A percentile compares a stretch with the other conserved stretches of the same genome.
phyloP scores from a whole-genome alignment of 73 alveolate genomes.

The Paramecium tetraurelia region DNA sequence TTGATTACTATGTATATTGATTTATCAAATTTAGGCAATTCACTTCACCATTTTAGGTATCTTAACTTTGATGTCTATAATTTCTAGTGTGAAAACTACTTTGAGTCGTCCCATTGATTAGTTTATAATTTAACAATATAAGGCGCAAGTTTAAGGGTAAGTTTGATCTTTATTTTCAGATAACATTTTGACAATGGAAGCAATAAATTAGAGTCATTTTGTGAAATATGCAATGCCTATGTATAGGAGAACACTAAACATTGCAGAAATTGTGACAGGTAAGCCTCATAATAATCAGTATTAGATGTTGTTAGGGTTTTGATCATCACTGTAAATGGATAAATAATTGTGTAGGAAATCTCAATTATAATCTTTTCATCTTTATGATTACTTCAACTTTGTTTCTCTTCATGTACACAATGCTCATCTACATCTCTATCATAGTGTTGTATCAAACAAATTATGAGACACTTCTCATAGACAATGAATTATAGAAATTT shows the following conservation, averaged over 20 bases:
- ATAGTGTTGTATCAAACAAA: not conserved
- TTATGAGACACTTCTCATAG: not conserved
- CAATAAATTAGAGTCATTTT: not conserved
- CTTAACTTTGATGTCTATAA: not conserved
- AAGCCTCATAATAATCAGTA: not conserved
- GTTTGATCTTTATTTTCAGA: not conserved
- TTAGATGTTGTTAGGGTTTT: constrained; percentile 49
- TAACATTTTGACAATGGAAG: not conserved
- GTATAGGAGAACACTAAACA: constrained; percentile 66
- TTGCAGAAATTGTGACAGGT: constrained; percentile 77
- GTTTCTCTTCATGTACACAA: not conserved
- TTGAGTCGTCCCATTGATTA: not conserved
- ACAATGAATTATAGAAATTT: not conserved
- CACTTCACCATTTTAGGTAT: not conserved
- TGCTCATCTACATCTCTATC: not conserved
- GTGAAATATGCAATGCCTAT: constrained; percentile 60
- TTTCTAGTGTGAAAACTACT: not conserved
- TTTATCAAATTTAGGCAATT: not conserved
- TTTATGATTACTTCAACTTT: not conserved
- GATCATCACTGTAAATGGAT: constrained; percentile 65
- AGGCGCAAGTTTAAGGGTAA: not conserved
- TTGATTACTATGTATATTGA: not conserved
- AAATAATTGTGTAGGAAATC: constrained; percentile 57
- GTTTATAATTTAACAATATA: not conserved
- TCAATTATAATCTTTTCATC: constrained; percentile 35